phyloP scores from a whole-genome alignment of 179 eudicot species.

The Beta macrorhiza region DNA sequence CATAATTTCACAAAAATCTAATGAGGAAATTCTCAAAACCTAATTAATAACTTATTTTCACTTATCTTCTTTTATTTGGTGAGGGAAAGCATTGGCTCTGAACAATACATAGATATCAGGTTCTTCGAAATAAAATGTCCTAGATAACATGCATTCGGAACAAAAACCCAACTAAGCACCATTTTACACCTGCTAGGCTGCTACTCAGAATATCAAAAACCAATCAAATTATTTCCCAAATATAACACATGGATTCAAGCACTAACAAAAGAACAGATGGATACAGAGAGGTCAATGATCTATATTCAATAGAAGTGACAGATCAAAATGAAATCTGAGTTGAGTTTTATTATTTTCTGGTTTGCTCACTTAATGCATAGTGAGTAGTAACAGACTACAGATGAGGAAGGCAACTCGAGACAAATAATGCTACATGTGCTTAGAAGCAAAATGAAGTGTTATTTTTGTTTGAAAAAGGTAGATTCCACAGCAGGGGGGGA shows the following conservation, averaged over 20 bases:
- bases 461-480: background rate
- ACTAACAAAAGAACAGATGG: too few species aligned
- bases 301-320: too few species aligned
- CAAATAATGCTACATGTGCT: background rate
- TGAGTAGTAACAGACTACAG: background rate
- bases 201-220: background rate
- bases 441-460: background rate
- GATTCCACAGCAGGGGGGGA: background rate
- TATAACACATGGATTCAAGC: background rate
- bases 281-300: too few species aligned
- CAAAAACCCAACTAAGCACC: background rate
- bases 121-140: background rate
- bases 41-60: background rate
- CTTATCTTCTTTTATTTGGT: background rate
- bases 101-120: background rate
- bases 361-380: background rate
- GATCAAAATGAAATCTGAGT: background rate
- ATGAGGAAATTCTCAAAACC: background rate
- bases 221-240: background rate
- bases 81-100: background rate
- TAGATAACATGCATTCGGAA: background rate
- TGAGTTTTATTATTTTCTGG: background rate
- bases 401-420: background rate
- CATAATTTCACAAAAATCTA: background rate
- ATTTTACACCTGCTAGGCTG: background rate